Base-by-base conservation (phyloP, 2,329 filamentous ascomycete genomes). In the Chrysoporthe austroafricana region DNA sequence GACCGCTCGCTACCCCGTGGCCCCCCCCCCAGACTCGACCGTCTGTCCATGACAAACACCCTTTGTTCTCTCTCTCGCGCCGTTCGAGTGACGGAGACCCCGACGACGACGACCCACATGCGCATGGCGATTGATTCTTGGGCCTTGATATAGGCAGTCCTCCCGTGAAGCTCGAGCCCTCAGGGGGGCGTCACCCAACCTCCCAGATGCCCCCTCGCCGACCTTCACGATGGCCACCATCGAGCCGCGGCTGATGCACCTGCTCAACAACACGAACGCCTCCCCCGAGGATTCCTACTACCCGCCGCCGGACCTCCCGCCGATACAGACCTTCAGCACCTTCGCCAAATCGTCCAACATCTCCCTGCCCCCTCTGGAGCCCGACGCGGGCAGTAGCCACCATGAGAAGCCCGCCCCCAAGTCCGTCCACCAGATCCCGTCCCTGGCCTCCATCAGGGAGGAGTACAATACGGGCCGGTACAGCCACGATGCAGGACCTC, bases 211-310 rank as follows among this genome's bases (percentile, higher is more conserved):
- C 73, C 74, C 74, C 71, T 72, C 70, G 70, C 69, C 71, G 71
- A 70, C 74, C 74, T 74, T 72, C 82, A 86, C 77, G 78, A 88
- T 88, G 86, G 86, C 86, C 72, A 89, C 86, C 75, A 90, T 90
- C 79, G 88, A 90, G 83, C 88, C 88, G 75, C 86, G 87, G 75
- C 82, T 90, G 72, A 90, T 89, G 75, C 86, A 89, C 76, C 79
- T 90, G 72, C 81, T 90, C 74, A 90, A 90, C 77, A 84, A 87
- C 73, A 82, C 82, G 61, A 81, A 81, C 54, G 80, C 81, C 70
- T 82, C 83, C 58, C 81, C 68, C 62, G 63, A 67, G 57, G 32
- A 42, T 36, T 59, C 68, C 13, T 65, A 81, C 71, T 78, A 80
- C 73, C 80, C 79, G 73, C 81, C 82, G 70, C 78, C 83, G 73